Base-by-base conservation (phyloP, 2,329 filamentous ascomycete genomes). In the Fusarium udum region DNA sequence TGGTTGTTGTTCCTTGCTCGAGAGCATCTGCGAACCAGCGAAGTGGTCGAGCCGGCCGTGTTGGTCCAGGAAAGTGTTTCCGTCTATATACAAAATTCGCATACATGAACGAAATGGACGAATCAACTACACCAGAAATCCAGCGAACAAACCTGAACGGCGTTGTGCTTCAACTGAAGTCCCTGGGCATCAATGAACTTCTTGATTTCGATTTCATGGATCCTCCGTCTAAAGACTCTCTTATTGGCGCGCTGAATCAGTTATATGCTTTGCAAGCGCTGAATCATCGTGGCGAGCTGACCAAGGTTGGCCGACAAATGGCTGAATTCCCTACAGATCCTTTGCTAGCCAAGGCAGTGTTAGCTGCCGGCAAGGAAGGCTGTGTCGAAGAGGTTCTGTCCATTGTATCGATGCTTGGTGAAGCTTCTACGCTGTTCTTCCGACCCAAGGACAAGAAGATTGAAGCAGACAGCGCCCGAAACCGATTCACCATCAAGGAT, bases 131-230 rank as follows among this genome's bases (percentile, higher is more conserved):
- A 0, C 96, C 96, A 0, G 96, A 98, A 80, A 97, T 99, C 46
- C 93, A 97, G 80, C 89, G 96, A 24, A 95, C 93, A 0, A 97
- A 97, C 73, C 87, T 99, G 16, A 95, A 93, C 76, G 88, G 91
- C 26, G 92, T 97, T 1, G 93, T 98, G 3, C 84, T 99, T 31
- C 90, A 95, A 69, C 86, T 99, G 14, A 98, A 97, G 79, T 94
- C 93, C 0, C 87, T 98, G 1, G 95, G 95, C 15, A 97, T 99
- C 80, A 94, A 97, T 79, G 93, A 98, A 77, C 86, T 99, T 1
- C 88, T 99, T 11, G 92, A 95, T 68, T 99, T 99, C 78, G 95
- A 98, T 79, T 98, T 97, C 77, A 95, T 98, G 91, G 95, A 98
- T 76, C 92, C 95, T 1, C 96, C 96, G 1, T 92, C 95, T 0